Evolutionary conservation across 768 basidiomycete genomes (phyloP).

Genomic region (Mrakia blollopis): DNA sequence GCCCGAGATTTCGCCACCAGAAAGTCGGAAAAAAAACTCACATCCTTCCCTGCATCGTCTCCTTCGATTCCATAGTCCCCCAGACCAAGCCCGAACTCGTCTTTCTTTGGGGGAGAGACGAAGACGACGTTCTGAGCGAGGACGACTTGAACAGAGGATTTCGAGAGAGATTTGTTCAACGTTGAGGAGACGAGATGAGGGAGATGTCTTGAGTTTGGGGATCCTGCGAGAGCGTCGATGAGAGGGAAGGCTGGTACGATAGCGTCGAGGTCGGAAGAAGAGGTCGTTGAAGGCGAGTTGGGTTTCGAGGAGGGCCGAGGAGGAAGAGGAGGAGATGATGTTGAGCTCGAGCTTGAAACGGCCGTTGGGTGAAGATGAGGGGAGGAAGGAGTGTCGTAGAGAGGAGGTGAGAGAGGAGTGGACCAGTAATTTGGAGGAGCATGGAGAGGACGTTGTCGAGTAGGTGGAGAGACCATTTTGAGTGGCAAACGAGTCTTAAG

Average conservation of each 20-base stretch:
- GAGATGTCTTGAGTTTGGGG: conserved; percentile 3
- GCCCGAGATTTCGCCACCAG: no score
- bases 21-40: neutral
- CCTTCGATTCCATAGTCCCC: conserved; percentile 5
- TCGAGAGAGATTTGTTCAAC: neutral
- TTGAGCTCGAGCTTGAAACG: neutral
- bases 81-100: neutral
- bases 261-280: neutral
- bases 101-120: neutral
- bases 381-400: neutral
- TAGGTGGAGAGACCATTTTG: conserved; percentile 1
- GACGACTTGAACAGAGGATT: neutral
- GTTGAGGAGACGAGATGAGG: neutral
- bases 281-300: no score
- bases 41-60: neutral
- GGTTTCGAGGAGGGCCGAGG: neutral
- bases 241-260: conserved; percentile 6
- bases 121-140: neutral
- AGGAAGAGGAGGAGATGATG: no score
- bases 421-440: neutral
- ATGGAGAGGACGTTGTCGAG: neutral
- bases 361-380: neutral
- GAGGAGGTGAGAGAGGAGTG: neutral
- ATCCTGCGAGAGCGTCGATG: neutral
- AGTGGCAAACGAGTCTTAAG: no score